Evolutionary conservation across 2,329 filamentous ascomycete genomes (phyloP).

Genomic region (Fusarium sp.): DNA sequence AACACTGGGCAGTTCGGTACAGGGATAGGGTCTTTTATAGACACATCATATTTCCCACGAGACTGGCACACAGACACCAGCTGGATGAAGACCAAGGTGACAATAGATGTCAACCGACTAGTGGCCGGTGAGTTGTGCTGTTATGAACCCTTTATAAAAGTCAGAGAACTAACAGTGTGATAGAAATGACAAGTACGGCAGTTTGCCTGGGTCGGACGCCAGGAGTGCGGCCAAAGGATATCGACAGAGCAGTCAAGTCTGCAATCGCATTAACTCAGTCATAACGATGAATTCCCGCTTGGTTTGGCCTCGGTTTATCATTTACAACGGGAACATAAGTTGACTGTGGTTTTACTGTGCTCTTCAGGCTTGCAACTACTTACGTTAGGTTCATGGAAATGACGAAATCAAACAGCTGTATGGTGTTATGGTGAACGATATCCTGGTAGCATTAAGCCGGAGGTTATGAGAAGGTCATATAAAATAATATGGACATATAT

Average conservation of each 20-base stretch:
- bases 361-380: neutral
- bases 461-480: neutral
- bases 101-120: slow-evolving; percentile 54
- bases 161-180: slow-evolving; percentile 9
- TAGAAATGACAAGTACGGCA: slow-evolving; percentile 55
- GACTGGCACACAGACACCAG: slow-evolving; percentile 35
- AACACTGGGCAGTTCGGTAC: slow-evolving; percentile 24
- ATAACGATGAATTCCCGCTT: neutral
- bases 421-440: slow-evolving; percentile 12
- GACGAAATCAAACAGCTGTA: slow-evolving; percentile 11
- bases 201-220: slow-evolving; percentile 59
- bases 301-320: neutral
- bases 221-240: slow-evolving; percentile 57
- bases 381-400: neutral
- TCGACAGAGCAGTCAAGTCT: slow-evolving; percentile 51
- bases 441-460: neutral
- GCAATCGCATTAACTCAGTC: slow-evolving; percentile 36
- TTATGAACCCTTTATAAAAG: no score
- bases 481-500: neutral
- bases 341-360: neutral
- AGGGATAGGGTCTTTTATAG: slow-evolving; percentile 25
- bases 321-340: neutral
- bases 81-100: slow-evolving; percentile 53
- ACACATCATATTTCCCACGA: slow-evolving; percentile 29
- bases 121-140: slow-evolving; percentile 52